Evolutionary conservation across 108 stramenopile genomes (phyloP).

Genomic region (Schizochytrium sp.): DNA sequence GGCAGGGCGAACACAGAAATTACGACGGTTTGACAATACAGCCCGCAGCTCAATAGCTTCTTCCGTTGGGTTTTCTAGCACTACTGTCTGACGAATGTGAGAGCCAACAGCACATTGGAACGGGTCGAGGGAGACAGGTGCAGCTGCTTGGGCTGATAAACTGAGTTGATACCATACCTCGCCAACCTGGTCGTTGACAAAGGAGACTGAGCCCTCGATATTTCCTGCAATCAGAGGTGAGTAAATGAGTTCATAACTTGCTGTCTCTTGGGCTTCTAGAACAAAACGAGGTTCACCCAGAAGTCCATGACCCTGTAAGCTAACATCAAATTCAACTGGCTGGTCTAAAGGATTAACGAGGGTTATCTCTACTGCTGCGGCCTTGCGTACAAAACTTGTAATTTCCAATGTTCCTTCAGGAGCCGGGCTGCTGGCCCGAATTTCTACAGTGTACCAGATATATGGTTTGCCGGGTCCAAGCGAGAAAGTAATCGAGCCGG

Average conservation of each 20-base stretch:
- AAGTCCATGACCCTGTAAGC: conserved; percentile 71
- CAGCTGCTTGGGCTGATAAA: conserved; percentile 69
- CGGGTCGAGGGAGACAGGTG: conserved; percentile 62
- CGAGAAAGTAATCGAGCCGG: conserved; percentile 75
- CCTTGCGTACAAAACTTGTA: conserved; percentile 69
- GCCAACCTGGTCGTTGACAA: conserved; percentile 71
- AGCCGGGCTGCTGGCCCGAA: conserved; percentile 67
- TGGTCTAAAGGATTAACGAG: conserved; percentile 74
- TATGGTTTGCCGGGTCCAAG: conserved; percentile 57
- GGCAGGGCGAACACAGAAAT: conserved; percentile 68
- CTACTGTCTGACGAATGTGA: conserved; percentile 24
- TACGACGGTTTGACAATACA: conserved; percentile 66
- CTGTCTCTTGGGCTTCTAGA: conserved; percentile 65
- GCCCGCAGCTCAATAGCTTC: conserved; percentile 65
- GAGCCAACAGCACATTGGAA: conserved; percentile 69
- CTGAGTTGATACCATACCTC: conserved; percentile 78
- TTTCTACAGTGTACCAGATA: conserved; percentile 75
- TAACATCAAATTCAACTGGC: conserved; percentile 71
- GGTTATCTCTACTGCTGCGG: conserved; percentile 70
- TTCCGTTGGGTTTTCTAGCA: conserved; percentile 75
- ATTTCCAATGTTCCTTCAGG: conserved; percentile 72
- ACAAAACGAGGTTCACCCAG: conserved; percentile 69
- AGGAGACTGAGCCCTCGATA: conserved; percentile 70
- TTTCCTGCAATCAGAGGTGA: conserved; percentile 70
- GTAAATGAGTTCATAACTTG: conserved; percentile 76